These are phyloP conservation scores for Esteya vermicola DNA, from an alignment of 2,329 filamentous ascomycete genomes.

Conservation along the genomic window DNA sequence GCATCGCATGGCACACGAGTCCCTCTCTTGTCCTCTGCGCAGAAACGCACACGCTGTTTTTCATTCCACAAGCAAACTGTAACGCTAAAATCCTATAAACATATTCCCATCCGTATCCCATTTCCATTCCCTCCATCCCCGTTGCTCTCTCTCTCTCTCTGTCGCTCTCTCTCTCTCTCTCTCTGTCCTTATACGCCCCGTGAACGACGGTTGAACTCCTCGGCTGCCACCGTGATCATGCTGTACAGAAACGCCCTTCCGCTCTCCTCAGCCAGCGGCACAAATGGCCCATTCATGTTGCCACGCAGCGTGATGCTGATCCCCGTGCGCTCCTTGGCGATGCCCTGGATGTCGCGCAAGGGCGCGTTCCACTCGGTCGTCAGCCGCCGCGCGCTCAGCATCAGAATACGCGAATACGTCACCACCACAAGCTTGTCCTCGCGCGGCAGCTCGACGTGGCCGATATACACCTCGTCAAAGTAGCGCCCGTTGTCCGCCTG, in stretches of 20 bases:
- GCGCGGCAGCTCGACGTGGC: slow-evolving; percentile 78
- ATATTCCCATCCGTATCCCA: too few relatives aligned
- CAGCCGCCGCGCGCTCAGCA: slow-evolving; percentile 75
- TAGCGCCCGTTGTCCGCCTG: slow-evolving; percentile 94
- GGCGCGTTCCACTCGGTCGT: slow-evolving; percentile 92
- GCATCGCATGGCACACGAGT: too few relatives aligned
- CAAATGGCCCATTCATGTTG: slow-evolving; percentile 85
- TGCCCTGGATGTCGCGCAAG: slow-evolving; percentile 90
- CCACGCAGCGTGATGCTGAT: slow-evolving; percentile 80
- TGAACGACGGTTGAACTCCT: slow-evolving; percentile 51
- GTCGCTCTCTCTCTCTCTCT: too few relatives aligned
- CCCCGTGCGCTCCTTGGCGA: slow-evolving; percentile 90
- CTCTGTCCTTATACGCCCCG: slow-evolving; percentile 7
- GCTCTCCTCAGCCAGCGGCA: slow-evolving; percentile 84
- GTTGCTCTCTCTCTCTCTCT: too few relatives aligned
- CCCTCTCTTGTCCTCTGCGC: too few relatives aligned
- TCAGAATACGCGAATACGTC: slow-evolving; percentile 74
- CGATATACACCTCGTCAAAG: slow-evolving; percentile 96
- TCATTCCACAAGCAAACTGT: too few relatives aligned
- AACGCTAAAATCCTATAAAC: too few relatives aligned
- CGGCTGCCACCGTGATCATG: slow-evolving; percentile 51
- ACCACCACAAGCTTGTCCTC: slow-evolving; percentile 86
- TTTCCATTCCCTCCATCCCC: too few relatives aligned
- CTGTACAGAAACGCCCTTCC: slow-evolving; percentile 48
- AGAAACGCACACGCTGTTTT: too few relatives aligned